Evolutionary conservation across 2,329 filamentous ascomycete genomes (phyloP).

Genomic region (Endoconidiophora laricicola): DNA sequence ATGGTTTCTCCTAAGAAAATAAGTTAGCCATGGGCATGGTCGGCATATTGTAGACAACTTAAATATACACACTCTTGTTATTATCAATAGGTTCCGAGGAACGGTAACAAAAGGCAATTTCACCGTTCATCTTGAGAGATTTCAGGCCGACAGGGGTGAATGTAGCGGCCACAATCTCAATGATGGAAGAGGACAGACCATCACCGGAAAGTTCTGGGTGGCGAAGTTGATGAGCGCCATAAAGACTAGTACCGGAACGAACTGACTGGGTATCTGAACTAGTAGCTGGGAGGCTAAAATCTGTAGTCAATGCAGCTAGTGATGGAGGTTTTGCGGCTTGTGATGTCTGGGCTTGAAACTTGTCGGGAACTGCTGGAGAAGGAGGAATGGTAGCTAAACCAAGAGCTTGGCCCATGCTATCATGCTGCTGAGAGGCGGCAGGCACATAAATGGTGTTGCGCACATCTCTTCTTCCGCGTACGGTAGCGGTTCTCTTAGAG

Average conservation of each 20-base stretch:
- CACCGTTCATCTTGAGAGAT: constrained; percentile 61
- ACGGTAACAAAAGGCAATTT: constrained; percentile 79
- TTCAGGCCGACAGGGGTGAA: constrained; percentile 61
- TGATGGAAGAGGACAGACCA: constrained; percentile 73
- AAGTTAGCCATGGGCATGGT: constrained; percentile 14
- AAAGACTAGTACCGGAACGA: constrained; percentile 69
- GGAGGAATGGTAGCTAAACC: constrained; percentile 6
- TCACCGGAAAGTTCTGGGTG: constrained; percentile 69
- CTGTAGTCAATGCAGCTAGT: constrained; percentile 42
- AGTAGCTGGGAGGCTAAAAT: constrained; percentile 41
- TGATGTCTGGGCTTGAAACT: not conserved
- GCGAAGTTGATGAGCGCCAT: constrained; percentile 48
- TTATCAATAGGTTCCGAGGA: constrained; percentile 27
- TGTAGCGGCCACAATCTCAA: constrained; percentile 76
- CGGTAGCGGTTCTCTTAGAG: constrained; percentile 53
- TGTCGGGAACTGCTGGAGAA: constrained; percentile 9
- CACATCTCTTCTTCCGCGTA: constrained; percentile 78
- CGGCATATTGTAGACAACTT: not conserved
- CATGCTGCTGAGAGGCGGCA: constrained; percentile 17
- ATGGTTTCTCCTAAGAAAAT: constrained; percentile 44
- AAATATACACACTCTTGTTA: constrained; percentile 27
- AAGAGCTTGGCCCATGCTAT: constrained; percentile 9
- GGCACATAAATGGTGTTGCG: constrained; percentile 80
- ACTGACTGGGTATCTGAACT: constrained; percentile 71
- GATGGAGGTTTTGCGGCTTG: constrained; percentile 21